Evolutionary conservation across 2,329 filamentous ascomycete species (phyloP).

Genomic region (Pseudogymnoascus pannorum): DNA sequence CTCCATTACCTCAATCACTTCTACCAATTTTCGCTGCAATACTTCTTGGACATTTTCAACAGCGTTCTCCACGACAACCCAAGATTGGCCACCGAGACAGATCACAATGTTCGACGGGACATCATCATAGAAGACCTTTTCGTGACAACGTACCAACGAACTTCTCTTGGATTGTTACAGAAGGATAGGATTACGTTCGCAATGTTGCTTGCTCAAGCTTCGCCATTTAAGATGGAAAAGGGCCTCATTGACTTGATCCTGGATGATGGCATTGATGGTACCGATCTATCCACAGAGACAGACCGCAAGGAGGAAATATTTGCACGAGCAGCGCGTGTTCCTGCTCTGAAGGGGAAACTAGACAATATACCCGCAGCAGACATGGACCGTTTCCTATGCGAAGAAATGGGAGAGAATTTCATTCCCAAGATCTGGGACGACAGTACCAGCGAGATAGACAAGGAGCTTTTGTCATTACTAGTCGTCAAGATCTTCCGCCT

Average conservation of each 20-base stretch:
- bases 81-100: slow-evolving; percentile 59
- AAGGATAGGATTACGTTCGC: slow-evolving; percentile 91
- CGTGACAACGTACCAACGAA: slow-evolving; percentile 83
- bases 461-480: slow-evolving; percentile 73
- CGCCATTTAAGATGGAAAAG: slow-evolving; percentile 95
- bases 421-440: slow-evolving; percentile 72
- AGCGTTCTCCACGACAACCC: slow-evolving; percentile 78
- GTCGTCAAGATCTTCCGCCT: slow-evolving; percentile 92
- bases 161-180: slow-evolving; percentile 85
- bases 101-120: slow-evolving; percentile 74
- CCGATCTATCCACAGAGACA: slow-evolving; percentile 66
- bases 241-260: slow-evolving; percentile 78
- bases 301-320: slow-evolving; percentile 62
- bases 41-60: slow-evolving; percentile 97
- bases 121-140: slow-evolving; percentile 90
- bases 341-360: slow-evolving; percentile 66
- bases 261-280: slow-evolving; percentile 66
- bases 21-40: slow-evolving; percentile 98
- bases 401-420: slow-evolving; percentile 79
- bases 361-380: slow-evolving; percentile 51
- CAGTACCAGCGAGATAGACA: slow-evolving; percentile 57
- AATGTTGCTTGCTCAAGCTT: slow-evolving; percentile 89
- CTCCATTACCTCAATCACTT: slow-evolving; percentile 98
- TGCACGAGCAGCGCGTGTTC: slow-evolving; percentile 58
- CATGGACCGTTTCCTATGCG: slow-evolving; percentile 77